phyloP scores from a whole-genome alignment of 208 protist genomes.

The Herpetomonas muscarum region DNA sequence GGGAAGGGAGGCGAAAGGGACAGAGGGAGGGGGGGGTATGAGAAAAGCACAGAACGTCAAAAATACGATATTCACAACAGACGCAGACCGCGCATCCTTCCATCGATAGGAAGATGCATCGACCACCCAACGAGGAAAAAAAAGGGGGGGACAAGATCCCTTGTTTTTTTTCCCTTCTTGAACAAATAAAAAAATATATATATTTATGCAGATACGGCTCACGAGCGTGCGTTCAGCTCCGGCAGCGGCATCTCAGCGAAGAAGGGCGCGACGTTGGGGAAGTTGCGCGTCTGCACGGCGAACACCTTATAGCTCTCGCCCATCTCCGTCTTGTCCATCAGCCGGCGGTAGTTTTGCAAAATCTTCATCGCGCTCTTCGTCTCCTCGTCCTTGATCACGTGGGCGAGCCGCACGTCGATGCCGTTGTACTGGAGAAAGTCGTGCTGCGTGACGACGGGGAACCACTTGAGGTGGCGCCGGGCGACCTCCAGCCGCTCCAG shows the following conservation, averaged over 20 bases:
- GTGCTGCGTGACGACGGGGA: conserved; percentile 75
- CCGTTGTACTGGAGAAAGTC: conserved; percentile 85
- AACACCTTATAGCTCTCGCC: conserved; percentile 90
- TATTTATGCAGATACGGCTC: conserved; percentile 1
- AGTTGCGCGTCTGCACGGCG: conserved; percentile 80
- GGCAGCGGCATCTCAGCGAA: conserved; percentile 76
- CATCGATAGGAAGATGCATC: neutral
- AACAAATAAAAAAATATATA: conserved; percentile 5
- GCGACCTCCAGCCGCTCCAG: conserved; percentile 80
- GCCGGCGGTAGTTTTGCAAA: conserved; percentile 75
- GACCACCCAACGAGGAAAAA: neutral
- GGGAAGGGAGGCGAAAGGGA: conserved; percentile 1
- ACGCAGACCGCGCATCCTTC: neutral
- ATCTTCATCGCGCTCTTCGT: conserved; percentile 87
- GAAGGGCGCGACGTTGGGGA: conserved; percentile 81
- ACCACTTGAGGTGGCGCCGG: conserved; percentile 79
- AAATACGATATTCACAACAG: conserved; percentile 3
- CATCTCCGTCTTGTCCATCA: conserved; percentile 87
- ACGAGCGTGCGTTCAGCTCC: conserved; percentile 15
- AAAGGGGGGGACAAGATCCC: too few relatives aligned
- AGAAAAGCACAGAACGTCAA: neutral
- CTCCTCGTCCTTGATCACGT: conserved; percentile 87
- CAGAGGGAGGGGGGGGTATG: conserved; percentile 2
- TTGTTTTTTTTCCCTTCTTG: conserved; percentile 4
- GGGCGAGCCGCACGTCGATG: conserved; percentile 81